phyloP scores from a whole-genome alignment of 2,329 filamentous ascomycete genomes.

The Aschersonia sp. region DNA sequence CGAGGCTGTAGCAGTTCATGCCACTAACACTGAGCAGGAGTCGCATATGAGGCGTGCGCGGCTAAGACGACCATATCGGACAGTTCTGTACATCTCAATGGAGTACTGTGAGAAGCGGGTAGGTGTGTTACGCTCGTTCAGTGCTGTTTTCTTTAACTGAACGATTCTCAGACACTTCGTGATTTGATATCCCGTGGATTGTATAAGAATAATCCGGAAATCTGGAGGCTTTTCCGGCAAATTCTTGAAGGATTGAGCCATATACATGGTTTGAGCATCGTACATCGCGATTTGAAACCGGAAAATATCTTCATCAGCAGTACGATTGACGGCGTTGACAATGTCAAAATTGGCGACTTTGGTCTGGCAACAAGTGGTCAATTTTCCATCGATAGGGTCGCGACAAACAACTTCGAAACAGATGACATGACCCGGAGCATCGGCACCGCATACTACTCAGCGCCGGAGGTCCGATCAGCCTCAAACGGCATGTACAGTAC shows the following conservation, averaged over 20 bases:
- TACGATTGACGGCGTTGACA: conserved; percentile 59
- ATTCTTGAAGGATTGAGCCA: conserved; percentile 81
- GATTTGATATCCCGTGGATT: conserved; percentile 72
- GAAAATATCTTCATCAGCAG: conserved; percentile 86
- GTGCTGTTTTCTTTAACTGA: not conserved
- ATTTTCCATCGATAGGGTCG: conserved; percentile 44
- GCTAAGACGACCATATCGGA: conserved; percentile 42
- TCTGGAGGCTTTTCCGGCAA: conserved; percentile 85
- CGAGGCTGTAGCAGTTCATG: conserved; percentile 13
- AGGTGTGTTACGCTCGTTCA: conserved; percentile 14
- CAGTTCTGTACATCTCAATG: conserved; percentile 94
- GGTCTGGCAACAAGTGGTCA: conserved; percentile 85
- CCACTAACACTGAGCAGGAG: conserved; percentile 15
- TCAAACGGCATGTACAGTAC: conserved; percentile 69
- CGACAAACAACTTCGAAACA: conserved; percentile 26
- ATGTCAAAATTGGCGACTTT: conserved; percentile 94
- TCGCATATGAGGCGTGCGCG: conserved; percentile 17
- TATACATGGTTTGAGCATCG: conserved; percentile 81
- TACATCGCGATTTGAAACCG: conserved; percentile 91
- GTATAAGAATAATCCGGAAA: conserved; percentile 58
- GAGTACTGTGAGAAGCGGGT: conserved; percentile 90
- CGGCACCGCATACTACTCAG: conserved; percentile 79
- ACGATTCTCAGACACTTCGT: conserved; percentile 50
- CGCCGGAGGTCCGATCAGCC: conserved; percentile 73
- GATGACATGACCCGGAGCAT: conserved; percentile 58